Evolutionary conservation across 169 alveolate species (phyloP).

Genomic region (Cryptosporidium sp.): DNA sequence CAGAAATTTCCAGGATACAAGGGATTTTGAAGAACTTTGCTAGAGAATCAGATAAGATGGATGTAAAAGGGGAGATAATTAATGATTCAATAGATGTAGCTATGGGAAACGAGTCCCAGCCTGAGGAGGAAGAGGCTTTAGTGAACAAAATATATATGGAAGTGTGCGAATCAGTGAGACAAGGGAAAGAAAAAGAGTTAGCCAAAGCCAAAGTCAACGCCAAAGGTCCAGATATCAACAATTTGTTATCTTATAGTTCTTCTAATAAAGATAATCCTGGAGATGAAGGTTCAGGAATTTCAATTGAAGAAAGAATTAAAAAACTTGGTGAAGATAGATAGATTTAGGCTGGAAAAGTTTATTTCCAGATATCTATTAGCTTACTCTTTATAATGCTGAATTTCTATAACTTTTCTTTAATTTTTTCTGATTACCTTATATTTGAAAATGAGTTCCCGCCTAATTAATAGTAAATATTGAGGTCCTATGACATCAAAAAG

Average conservation of each 20-base stretch:
- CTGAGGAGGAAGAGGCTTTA: slow-evolving; percentile 56
- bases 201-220: background rate
- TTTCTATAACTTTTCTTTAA: background rate
- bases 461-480: background rate
- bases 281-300: slow-evolving; percentile 7
- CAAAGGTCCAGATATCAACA: background rate
- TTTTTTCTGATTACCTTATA: background rate
- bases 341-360: background rate
- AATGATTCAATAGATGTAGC: slow-evolving; percentile 65
- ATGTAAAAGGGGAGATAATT: slow-evolving; percentile 58
- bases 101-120: slow-evolving; percentile 20
- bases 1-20: slow-evolving; percentile 56
- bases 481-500: background rate
- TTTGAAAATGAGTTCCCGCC: background rate
- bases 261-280: background rate
- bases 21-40: slow-evolving; percentile 49
- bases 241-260: background rate
- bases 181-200: background rate
- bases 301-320: slow-evolving; percentile 50
- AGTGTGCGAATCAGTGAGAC: slow-evolving; percentile 2
- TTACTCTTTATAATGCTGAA: background rate
- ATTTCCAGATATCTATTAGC: background rate
- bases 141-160: slow-evolving; percentile 39
- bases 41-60: slow-evolving; percentile 53
- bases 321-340: slow-evolving; percentile 27